Conservation (phyloP, 805 yeast species). For the Wickerhamiella lipophila region DNA sequence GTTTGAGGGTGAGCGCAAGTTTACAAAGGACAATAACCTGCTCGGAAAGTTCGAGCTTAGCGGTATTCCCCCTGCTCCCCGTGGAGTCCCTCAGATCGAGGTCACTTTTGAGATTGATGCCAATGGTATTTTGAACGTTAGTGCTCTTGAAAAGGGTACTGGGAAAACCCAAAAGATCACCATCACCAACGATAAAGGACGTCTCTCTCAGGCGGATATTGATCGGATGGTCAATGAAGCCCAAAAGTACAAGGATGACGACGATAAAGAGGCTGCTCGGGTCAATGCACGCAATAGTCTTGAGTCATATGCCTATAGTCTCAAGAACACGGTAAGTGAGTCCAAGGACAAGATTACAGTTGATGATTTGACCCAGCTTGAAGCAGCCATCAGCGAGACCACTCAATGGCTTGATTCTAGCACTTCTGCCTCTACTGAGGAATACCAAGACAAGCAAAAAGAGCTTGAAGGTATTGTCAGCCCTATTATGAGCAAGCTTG, state of each 20-base stretch:
- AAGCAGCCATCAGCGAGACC: conserved; percentile 24
- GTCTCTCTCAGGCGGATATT: conserved; percentile 93
- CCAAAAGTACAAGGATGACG: conserved; percentile 93
- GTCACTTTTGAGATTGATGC: conserved; percentile 96
- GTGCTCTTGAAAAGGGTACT: conserved; percentile 95
- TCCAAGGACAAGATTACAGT: conserved; percentile 51
- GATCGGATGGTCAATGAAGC: conserved; percentile 97
- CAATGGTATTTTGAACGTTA: conserved; percentile 91
- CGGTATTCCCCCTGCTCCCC: conserved; percentile 97
- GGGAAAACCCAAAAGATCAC: conserved; percentile 96
- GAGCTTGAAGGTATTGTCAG: conserved; percentile 89
- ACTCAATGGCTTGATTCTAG: conserved; percentile 74
- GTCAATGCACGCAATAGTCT: conserved; percentile 87
- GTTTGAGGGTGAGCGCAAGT: conserved; percentile 95
- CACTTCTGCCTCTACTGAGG: conserved; percentile 67
- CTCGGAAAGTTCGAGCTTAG: conserved; percentile 93
- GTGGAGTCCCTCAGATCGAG: conserved; percentile 97
- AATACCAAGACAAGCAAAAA: conserved; percentile 84
- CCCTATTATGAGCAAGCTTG: conserved; percentile 94
- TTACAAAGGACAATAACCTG: conserved; percentile 89
- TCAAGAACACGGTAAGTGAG: conserved; percentile 71
- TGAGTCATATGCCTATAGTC: conserved; percentile 88
- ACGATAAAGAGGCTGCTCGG: conserved; percentile 87
- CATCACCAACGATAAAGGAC: conserved; percentile 97
- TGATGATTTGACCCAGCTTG: conserved; percentile 24